phyloP scores from a whole-genome alignment of 2,329 filamentous ascomycete species.

The Helotiales sp. region DNA sequence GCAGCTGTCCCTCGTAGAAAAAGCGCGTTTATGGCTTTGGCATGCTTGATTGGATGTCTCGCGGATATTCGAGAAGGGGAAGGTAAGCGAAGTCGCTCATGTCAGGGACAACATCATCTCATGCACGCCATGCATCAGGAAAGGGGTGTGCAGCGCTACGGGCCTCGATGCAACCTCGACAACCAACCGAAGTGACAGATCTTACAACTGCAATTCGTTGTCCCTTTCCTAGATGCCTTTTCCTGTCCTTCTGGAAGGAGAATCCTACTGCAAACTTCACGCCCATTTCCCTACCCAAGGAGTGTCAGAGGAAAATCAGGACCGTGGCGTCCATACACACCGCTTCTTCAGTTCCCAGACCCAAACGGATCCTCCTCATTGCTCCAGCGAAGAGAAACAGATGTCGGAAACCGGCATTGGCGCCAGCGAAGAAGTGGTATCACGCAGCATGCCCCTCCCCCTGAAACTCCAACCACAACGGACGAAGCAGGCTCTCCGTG shows the following conservation, averaged over 20 bases:
- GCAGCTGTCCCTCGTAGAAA: background rate
- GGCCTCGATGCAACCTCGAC: background rate
- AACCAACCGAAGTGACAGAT: background rate
- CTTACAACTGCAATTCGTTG: background rate
- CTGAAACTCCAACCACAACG: slow-evolving; percentile 15
- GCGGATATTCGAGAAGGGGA: background rate
- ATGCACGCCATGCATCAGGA: slow-evolving; percentile 1
- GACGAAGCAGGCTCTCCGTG: slow-evolving; percentile 5
- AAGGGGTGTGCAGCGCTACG: slow-evolving; percentile 9
- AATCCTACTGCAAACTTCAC: background rate
- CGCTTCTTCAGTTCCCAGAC: slow-evolving; percentile 8
- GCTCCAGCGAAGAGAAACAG: background rate
- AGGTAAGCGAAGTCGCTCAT: background rate
- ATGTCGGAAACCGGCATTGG: slow-evolving; percentile 4
- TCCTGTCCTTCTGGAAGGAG: background rate
- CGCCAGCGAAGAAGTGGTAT: background rate
- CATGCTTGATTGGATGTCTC: slow-evolving; percentile 5
- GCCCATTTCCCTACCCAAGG: no score
- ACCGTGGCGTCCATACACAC: slow-evolving; percentile 6
- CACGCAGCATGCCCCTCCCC: slow-evolving; percentile 19
- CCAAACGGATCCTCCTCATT: background rate
- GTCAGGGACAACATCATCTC: slow-evolving; percentile 6
- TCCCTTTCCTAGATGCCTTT: background rate
- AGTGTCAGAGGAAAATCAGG: slow-evolving; percentile 1
- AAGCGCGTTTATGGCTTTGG: background rate